Percentiles rank a stretch among this genome's conserved stretches.
Conservation (phyloP, 179 eudicot species). For the Heliamphora pulchella region DNA sequence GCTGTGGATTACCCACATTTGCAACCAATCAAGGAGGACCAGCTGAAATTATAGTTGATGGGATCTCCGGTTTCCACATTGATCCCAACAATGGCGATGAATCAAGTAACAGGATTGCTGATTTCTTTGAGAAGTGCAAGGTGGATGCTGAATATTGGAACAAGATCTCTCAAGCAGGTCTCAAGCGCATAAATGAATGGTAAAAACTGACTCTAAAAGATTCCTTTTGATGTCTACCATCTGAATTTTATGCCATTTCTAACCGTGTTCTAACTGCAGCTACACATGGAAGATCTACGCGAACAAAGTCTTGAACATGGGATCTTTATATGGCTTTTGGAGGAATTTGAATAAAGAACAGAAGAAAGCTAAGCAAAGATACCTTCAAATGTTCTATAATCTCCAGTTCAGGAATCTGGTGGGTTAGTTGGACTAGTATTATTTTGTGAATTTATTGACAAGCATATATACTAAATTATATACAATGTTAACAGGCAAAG, state of each 20-base stretch:
- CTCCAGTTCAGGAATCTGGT: slow-evolving; percentile 51
- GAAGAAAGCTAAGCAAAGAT: slow-evolving; percentile 52
- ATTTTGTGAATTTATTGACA: not conserved
- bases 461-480: not conserved
- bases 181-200: slow-evolving; percentile 55
- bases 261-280: slow-evolving; percentile 27
- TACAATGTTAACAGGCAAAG: slow-evolving; percentile 23
- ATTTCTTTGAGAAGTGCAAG: slow-evolving; percentile 65
- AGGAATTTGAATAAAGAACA: slow-evolving; percentile 37
- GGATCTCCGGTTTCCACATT: slow-evolving; percentile 73
- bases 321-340: slow-evolving; percentile 51
- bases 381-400: slow-evolving; percentile 45
- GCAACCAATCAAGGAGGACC: slow-evolving; percentile 98
- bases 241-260: not conserved
- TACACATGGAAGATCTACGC: slow-evolving; percentile 73
- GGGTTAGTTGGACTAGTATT: not conserved
- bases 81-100: slow-evolving; percentile 75
- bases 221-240: not conserved
- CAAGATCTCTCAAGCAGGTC: slow-evolving; percentile 39
- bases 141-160: slow-evolving; percentile 63
- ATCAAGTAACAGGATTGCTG: slow-evolving; percentile 71
- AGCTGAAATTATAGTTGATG: slow-evolving; percentile 85
- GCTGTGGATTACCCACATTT: slow-evolving; percentile 85
- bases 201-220: slow-evolving; percentile 16
- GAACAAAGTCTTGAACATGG: slow-evolving; percentile 48